phyloP scores from a whole-genome alignment of 306 rosid species.

The Rubus parviflorus region DNA sequence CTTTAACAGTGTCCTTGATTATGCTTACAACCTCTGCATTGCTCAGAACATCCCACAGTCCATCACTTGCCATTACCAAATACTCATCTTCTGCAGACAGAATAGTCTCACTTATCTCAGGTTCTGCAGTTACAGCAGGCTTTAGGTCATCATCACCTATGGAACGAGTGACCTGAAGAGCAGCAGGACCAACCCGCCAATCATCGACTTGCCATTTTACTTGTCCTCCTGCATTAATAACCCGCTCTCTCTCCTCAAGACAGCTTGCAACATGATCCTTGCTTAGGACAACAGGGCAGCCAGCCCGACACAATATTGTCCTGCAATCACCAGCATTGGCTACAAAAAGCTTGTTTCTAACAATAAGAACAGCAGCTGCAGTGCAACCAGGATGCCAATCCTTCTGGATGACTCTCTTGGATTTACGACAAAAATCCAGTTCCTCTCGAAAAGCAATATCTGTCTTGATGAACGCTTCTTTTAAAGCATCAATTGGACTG shows the following conservation, averaged over 20 bases:
- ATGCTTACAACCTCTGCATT: slow-evolving; percentile 62
- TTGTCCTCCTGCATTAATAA: slow-evolving; percentile 65
- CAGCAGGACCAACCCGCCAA: slow-evolving; percentile 95
- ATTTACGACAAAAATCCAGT: slow-evolving; percentile 59
- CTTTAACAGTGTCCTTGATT: slow-evolving; percentile 81
- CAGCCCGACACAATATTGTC: slow-evolving; percentile 76
- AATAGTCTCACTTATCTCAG: slow-evolving; percentile 70
- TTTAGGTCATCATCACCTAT: slow-evolving; percentile 90
- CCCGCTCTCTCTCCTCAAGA: slow-evolving; percentile 82
- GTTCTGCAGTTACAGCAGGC: slow-evolving; percentile 97
- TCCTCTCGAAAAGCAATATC: slow-evolving; percentile 80
- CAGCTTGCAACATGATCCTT: slow-evolving; percentile 95
- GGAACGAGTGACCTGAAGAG: slow-evolving; percentile 98
- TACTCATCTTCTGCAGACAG: slow-evolving; percentile 70
- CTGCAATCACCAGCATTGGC: slow-evolving; percentile 94
- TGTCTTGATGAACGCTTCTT: slow-evolving; percentile 69
- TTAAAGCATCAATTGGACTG: slow-evolving; percentile 73
- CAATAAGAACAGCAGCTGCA: slow-evolving; percentile 67
- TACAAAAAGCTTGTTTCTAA: slow-evolving; percentile 70
- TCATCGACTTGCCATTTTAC: slow-evolving; percentile 92
- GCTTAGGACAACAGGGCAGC: slow-evolving; percentile 69
- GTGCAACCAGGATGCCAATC: slow-evolving; percentile 98
- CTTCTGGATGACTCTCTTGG: slow-evolving; percentile 66
- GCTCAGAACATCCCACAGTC: slow-evolving; percentile 87
- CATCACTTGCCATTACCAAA: slow-evolving; percentile 96